phyloP scores from a whole-genome alignment of 202 grass and related monocot genomes.

The Digitaria exilis region DNA sequence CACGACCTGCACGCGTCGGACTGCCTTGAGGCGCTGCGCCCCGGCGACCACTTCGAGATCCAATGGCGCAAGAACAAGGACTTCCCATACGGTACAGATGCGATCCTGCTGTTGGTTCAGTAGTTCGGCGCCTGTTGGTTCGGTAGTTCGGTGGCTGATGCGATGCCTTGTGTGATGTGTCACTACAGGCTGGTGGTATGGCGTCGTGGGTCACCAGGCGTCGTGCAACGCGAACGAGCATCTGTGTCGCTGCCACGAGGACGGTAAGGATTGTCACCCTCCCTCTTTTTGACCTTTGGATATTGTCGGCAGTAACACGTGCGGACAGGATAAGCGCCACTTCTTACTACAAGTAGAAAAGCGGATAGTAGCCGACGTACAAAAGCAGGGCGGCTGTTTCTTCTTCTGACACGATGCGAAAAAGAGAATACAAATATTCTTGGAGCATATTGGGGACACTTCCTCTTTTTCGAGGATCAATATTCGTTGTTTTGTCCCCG shows the following conservation, averaged over 20 bases:
- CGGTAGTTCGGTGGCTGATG: background rate
- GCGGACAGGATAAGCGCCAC: conserved; percentile 14
- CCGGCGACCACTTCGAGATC: conserved; percentile 83
- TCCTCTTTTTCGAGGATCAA: conserved; percentile 19
- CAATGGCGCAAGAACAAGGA: conserved; percentile 95
- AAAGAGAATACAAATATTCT: background rate
- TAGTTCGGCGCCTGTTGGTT: too few species aligned
- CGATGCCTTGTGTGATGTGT: conserved; percentile 8
- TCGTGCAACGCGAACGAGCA: conserved; percentile 62
- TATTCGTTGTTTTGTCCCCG: conserved; percentile 18
- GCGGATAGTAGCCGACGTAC: background rate
- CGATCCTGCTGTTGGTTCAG: too few species aligned
- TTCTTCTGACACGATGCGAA: background rate
- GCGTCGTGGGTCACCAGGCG: conserved; percentile 79
- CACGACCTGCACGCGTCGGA: conserved; percentile 65
- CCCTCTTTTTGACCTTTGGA: background rate
- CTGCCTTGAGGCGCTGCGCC: conserved; percentile 63
- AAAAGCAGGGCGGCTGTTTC: too few species aligned
- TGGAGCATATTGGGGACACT: conserved; percentile 7
- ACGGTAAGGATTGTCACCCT: conserved; percentile 49
- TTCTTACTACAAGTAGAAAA: background rate
- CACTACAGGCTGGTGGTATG: conserved; percentile 95
- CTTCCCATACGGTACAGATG: conserved; percentile 68
- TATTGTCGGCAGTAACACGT: conserved; percentile 28
- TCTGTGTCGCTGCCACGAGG: conserved; percentile 78